phyloP scores from a whole-genome alignment of 2,329 filamentous ascomycete species.

The Orbilia quercus region DNA sequence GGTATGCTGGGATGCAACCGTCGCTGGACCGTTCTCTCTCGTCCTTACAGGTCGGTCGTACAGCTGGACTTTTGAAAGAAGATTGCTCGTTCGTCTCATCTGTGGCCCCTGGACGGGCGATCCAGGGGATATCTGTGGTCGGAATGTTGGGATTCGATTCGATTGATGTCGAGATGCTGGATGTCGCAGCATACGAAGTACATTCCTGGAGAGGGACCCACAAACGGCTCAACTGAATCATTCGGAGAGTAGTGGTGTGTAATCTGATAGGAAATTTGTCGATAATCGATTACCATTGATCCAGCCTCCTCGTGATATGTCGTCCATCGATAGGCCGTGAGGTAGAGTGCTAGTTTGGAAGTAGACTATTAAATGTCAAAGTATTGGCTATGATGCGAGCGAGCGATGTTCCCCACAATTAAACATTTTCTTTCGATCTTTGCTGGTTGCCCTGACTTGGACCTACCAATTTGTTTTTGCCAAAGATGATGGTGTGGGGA shows the following conservation, averaged over 20 bases:
- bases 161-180: background rate
- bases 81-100: conserved; percentile 7
- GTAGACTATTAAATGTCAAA: conserved; percentile 1
- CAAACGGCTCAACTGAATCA: conserved; percentile 9
- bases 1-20: no score
- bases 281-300: conserved; percentile 21
- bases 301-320: conserved; percentile 27
- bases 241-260: background rate
- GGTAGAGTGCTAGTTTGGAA: conserved; percentile 16
- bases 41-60: no score
- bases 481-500: conserved; percentile 31
- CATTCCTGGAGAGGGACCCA: background rate
- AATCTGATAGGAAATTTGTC: background rate
- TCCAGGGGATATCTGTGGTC: conserved; percentile 11
- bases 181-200: conserved; percentile 14
- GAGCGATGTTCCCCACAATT: conserved; percentile 20
- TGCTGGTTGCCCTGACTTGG: background rate
- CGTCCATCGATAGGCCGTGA: conserved; percentile 4
- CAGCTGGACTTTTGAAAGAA: no score
- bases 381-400: conserved; percentile 24
- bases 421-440: conserved; percentile 3
- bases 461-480: conserved; percentile 9
- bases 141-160: conserved; percentile 4
- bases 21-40: no score
- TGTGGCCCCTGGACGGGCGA: conserved; percentile 3